Conservation (phyloP, 2,329 filamentous ascomycete species). For the Colletotrichum melonis region DNA sequence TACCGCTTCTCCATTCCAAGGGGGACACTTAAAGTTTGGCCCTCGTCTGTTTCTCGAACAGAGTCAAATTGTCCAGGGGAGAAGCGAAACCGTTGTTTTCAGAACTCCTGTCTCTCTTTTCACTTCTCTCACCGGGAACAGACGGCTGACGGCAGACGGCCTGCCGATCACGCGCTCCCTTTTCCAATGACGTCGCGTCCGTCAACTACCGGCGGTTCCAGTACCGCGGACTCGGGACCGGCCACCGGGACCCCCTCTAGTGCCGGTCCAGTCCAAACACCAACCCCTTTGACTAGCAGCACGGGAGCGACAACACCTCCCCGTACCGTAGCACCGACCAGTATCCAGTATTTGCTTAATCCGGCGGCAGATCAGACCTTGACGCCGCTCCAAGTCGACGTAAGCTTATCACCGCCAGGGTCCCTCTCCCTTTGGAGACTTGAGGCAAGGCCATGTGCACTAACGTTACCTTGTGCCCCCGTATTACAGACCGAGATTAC, state of each 20-base stretch:
- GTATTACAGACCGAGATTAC: conserved; percentile 7
- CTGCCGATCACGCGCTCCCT: background rate
- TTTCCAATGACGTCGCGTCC: conserved; percentile 15
- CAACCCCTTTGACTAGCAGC: background rate
- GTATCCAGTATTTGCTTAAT: conserved; percentile 28
- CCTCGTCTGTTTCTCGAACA: background rate
- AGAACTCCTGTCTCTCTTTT: background rate
- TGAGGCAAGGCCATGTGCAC: background rate
- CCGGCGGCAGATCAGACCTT: conserved; percentile 37
- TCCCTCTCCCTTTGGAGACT: background rate
- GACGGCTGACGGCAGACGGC: background rate
- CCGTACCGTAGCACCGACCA: background rate
- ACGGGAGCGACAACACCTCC: conserved; percentile 5
- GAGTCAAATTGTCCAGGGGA: background rate
- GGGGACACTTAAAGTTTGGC: background rate
- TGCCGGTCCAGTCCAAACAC: background rate
- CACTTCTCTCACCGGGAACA: background rate
- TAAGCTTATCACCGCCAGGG: conserved; percentile 13
- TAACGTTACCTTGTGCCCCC: background rate
- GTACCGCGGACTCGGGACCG: conserved; percentile 20
- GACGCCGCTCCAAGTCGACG: conserved; percentile 41
- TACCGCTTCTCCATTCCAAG: background rate
- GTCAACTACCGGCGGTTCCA: conserved; percentile 12
- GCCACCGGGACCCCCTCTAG: background rate
- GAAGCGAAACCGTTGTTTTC: background rate